phyloP scores from a whole-genome alignment of 495 filamentous ascomycete genomes.

The Melanomma pulvis-pyrius region DNA sequence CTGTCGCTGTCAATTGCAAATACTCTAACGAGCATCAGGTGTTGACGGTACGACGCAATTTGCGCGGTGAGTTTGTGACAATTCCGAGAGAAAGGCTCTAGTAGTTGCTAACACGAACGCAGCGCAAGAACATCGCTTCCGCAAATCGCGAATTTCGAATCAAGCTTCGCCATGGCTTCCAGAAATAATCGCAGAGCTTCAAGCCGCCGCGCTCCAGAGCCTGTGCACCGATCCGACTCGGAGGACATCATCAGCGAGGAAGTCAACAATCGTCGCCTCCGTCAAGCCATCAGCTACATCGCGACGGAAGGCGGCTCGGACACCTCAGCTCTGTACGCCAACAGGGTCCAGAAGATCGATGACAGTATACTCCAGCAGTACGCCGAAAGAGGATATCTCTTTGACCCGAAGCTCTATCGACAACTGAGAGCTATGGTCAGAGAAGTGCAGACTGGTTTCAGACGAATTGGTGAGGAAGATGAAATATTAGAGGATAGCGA shows the following conservation, averaged over 20 bases:
- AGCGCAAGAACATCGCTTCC: background rate
- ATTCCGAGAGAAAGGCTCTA: background rate
- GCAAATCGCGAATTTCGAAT: background rate
- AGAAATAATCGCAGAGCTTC: background rate
- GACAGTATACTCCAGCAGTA: constrained; percentile 24
- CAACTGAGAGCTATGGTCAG: constrained; percentile 19
- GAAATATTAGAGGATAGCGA: background rate
- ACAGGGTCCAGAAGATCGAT: constrained; percentile 21
- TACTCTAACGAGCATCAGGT: background rate
- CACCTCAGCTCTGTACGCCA: constrained; percentile 3
- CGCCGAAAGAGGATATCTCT: constrained; percentile 10
- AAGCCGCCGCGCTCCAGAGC: background rate
- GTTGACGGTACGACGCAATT: background rate
- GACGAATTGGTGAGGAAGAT: background rate
- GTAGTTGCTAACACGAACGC: background rate
- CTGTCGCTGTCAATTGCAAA: background rate
- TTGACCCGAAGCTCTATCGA: constrained; percentile 19
- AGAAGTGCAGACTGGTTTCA: constrained; percentile 6
- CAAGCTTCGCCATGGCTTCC: constrained; percentile 1
- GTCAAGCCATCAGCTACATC: constrained; percentile 28
- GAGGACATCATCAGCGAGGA: background rate
- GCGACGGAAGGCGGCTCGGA: constrained; percentile 8
- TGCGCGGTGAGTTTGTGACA: background rate
- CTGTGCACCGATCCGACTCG: background rate
- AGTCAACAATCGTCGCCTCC: constrained; percentile 24